Percentiles rank a stretch among this genome's conserved stretches.
Evolutionary conservation across 1,139 yeast species (phyloP).

Genomic region (Nakaseomyces sp.): DNA sequence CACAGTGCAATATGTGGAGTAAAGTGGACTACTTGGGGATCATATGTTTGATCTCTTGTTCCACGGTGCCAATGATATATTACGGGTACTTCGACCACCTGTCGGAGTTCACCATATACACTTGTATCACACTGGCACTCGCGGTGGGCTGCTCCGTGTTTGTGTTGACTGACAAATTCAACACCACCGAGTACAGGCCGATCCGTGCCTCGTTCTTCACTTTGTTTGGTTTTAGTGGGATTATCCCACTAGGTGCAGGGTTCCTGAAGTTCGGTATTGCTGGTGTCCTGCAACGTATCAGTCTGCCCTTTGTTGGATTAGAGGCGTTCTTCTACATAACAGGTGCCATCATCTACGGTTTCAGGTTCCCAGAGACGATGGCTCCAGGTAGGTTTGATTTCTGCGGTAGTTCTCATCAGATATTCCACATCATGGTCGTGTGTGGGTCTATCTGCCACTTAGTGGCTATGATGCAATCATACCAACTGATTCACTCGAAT

Average conservation of each 20-base stretch:
- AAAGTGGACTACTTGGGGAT: constrained; percentile 85
- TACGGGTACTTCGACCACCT: constrained; percentile 57
- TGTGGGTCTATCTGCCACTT: constrained; percentile 74
- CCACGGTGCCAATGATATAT: constrained; percentile 61
- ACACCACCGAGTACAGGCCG: constrained; percentile 61
- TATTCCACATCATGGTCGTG: constrained; percentile 77
- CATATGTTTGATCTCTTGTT: constrained; percentile 65
- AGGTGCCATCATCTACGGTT: constrained; percentile 76
- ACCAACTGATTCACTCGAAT: constrained; percentile 20
- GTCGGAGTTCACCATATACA: constrained; percentile 37
- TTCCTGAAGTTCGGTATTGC: constrained; percentile 36
- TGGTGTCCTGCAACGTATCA: constrained; percentile 45
- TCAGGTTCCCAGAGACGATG: constrained; percentile 67
- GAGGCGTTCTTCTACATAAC: constrained; percentile 67
- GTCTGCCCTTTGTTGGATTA: constrained; percentile 47
- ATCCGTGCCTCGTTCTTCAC: constrained; percentile 73
- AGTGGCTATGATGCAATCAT: constrained; percentile 44
- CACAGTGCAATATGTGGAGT: constrained; percentile 50
- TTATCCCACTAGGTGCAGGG: constrained; percentile 60
- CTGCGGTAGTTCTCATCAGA: constrained; percentile 79
- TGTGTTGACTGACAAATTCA: constrained; percentile 59
- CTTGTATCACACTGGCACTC: constrained; percentile 42
- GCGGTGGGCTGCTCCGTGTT: constrained; percentile 57
- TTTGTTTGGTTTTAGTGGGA: constrained; percentile 69
- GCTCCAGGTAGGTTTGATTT: constrained; percentile 62